Evolutionary conservation across 495 filamentous ascomycete genomes (phyloP).

Genomic region (Thermothielavioides terrestris): DNA sequence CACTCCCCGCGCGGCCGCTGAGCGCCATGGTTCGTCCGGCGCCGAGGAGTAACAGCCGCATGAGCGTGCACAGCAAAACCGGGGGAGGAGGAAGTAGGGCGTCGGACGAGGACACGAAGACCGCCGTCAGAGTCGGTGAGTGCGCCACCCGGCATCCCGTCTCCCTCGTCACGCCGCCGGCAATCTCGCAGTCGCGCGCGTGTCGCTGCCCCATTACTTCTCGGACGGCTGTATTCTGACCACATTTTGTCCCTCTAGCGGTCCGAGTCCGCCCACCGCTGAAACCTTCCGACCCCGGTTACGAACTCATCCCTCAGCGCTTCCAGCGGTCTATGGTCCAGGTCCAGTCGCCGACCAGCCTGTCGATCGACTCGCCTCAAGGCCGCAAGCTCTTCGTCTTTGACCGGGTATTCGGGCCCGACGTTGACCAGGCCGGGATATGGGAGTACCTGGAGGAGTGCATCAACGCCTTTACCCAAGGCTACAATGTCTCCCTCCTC

Average conservation of each 20-base stretch:
- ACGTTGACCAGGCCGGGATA: constrained; percentile 76
- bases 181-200: constrained; percentile 8
- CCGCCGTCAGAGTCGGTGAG: constrained; percentile 99
- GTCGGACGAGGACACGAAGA: constrained; percentile 89
- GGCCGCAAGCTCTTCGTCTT: constrained; percentile 93
- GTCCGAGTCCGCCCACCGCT: constrained; percentile 92
- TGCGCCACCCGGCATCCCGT: constrained; percentile 25
- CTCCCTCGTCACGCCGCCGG: constrained; percentile 18
- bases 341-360: constrained; percentile 70
- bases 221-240: constrained; percentile 20
- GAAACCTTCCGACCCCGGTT: constrained; percentile 76
- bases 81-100: constrained; percentile 74
- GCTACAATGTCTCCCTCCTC: constrained; percentile 97
- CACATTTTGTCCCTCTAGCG: constrained; percentile 42
- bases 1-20: constrained; percentile 59
- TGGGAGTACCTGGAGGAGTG: constrained; percentile 95
- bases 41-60: constrained; percentile 71
- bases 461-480: constrained; percentile 82
- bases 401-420: constrained; percentile 84
- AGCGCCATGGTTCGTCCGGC: constrained; percentile 77
- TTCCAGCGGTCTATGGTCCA: constrained; percentile 93
- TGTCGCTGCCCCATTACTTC: constrained; percentile 12
- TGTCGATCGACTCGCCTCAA: constrained; percentile 82
- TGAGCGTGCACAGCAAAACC: constrained; percentile 77
- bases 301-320: constrained; percentile 87